phyloP scores from a whole-genome alignment of 148 eudicot genomes.

The Vaccinium myrtillus region DNA sequence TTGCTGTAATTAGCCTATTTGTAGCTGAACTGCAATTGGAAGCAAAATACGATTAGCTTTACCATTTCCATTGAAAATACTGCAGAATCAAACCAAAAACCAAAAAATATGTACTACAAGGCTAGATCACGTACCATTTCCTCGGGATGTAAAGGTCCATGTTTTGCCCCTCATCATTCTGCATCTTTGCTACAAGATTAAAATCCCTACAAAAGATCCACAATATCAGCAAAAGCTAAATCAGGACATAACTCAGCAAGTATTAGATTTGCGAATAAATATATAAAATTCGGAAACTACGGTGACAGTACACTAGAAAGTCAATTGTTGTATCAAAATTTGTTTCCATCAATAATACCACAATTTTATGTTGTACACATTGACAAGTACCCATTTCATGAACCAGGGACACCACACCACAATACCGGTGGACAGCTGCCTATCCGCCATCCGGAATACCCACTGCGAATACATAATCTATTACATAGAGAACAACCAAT shows the following conservation, averaged over 20 bases:
- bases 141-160: constrained; percentile 37
- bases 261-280: not conserved
- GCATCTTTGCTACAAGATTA: constrained; percentile 25
- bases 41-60: constrained; percentile 7
- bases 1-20: constrained; percentile 40
- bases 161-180: constrained; percentile 27
- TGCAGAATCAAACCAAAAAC: not conserved
- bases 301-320: not conserved
- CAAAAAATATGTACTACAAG: not conserved
- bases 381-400: not conserved
- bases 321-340: not conserved
- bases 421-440: not conserved
- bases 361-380: no score
- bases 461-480: not conserved
- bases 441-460: not conserved
- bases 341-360: no score
- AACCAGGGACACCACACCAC: not conserved
- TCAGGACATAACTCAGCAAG: not conserved
- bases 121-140: constrained; percentile 24
- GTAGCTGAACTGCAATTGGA: constrained; percentile 36
- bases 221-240: not conserved
- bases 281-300: not conserved
- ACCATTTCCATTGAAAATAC: not conserved
- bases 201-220: constrained; percentile 11
- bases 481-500: not conserved